These are phyloP conservation scores for Aspergillus tamarii DNA, from an alignment of 2,329 filamentous ascomycete genomes.

Conservation along the genomic window DNA sequence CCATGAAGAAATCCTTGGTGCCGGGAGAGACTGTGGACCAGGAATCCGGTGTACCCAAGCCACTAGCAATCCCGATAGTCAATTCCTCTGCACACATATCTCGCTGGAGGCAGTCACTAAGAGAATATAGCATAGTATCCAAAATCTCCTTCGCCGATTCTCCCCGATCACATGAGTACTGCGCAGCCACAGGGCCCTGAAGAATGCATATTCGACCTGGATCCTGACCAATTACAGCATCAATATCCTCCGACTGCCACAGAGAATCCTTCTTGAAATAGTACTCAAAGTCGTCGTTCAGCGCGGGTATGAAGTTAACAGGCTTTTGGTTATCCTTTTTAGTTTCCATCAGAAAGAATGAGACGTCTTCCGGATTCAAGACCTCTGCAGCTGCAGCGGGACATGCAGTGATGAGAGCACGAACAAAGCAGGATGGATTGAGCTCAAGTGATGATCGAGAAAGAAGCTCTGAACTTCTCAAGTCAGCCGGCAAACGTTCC, in stretches of 20 bases:
- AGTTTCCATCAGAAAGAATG: slow-evolving; percentile 89
- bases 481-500: slow-evolving; percentile 64
- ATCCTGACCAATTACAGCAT: slow-evolving; percentile 89
- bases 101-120: slow-evolving; percentile 75
- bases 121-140: slow-evolving; percentile 79
- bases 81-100: slow-evolving; percentile 68
- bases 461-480: slow-evolving; percentile 72
- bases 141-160: slow-evolving; percentile 93
- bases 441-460: not conserved
- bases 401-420: slow-evolving; percentile 52
- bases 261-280: slow-evolving; percentile 99
- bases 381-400: slow-evolving; percentile 82
- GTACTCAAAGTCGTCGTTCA: slow-evolving; percentile 95
- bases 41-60: slow-evolving; percentile 54
- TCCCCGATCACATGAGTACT: slow-evolving; percentile 81
- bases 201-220: slow-evolving; percentile 92
- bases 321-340: slow-evolving; percentile 89
- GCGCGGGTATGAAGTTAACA: slow-evolving; percentile 84
- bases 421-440: slow-evolving; percentile 13
- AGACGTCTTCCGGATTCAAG: slow-evolving; percentile 94
- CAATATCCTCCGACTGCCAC: slow-evolving; percentile 96
- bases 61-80: slow-evolving; percentile 43
- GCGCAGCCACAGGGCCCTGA: slow-evolving; percentile 87
- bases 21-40: slow-evolving; percentile 67
- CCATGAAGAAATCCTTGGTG: slow-evolving; percentile 9